Evolutionary conservation across 1,139 yeast genomes (phyloP), one percentile per base, ranked within the genome.

Genomic region (Saccharomyces hybrid): DNA sequence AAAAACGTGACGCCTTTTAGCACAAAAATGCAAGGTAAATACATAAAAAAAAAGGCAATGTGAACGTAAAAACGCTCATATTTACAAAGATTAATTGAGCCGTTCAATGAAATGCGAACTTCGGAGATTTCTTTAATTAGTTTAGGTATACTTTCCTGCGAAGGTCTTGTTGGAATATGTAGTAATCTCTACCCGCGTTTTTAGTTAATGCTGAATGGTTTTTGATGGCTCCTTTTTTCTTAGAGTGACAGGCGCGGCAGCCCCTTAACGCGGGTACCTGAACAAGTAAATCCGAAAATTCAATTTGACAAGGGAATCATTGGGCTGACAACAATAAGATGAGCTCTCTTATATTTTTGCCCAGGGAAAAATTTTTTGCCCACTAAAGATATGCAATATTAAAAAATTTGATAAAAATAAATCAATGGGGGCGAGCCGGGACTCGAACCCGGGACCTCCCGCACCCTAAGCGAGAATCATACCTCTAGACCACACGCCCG

Each of bases 361-460:
- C 8, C 41, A 34, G 9, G 41, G 41, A 34, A 28, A 34, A n/a
- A 6, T 5, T n/a, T 5, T 14, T 34, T 34, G 7, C 20, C n/a
- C n/a, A 8, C 16, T 34, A 14, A n/a, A 34, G 20, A n/a, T 14
- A 9, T 23, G 23, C 23, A 23, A 23, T 23, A 23, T 23, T 23
- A 23, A 23, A 23, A 23, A 23, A 23, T 23, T 20, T 47, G 41
- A 51, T 52, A 48, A 55, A 51, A 48, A 31, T 28, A 7, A 11
- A 20, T 8, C 48, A 52, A 56, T 50, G 48, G 70, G 70, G 71
- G 69, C 69, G 68, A 65, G 70, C 71, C 71, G 71, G 71, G 71
- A 68, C 65, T 69, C 71, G 71, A 69, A 68, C 71, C 71, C 71
- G 71, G 72, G 72, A 68, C 70, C 71, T 67, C 70, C 70, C 71